Evolutionary conservation across 2,329 filamentous ascomycete species (phyloP), one percentile per base, ranked within the genome.

Genomic region (Pleurostoma richardsiae): DNA sequence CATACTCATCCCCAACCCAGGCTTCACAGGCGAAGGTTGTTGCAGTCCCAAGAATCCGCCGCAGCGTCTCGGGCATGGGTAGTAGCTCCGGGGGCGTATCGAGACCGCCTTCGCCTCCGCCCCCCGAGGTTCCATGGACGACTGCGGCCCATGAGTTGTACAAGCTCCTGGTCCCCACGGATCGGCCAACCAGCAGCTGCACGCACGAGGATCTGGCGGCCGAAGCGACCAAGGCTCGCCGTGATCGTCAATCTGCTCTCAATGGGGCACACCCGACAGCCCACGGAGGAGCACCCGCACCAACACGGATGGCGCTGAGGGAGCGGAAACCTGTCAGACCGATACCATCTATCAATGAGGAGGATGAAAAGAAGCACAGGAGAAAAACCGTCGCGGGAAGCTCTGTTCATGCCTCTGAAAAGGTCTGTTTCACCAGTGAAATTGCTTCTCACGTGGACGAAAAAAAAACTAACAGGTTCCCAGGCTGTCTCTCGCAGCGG

Each of bases 1-100:
- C 88, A 2, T 96, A 91, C 65, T 90, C 83, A 3, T 89, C 90
- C 2, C 89, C 91, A 0, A 97, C 92, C 0, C 87, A 92, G 51
- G 88, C 92, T 0, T 97, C 90, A 39, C 82, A 83, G 2, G 89
- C 90, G 28, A 95, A 89, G 65, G 83, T 89, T 8, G 76, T 87
- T 1, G 79, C 86, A 41, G 79, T 85, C 2, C 71, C 82, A 6
- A 86, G 82, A 51, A 71, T 87, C 52, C 77, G 81, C 39, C 77
- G 84, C 29, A 86, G 76, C 52, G 65, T 83, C 29, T 86, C 85
- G 3, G 76, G 76, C 7, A 66, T 80, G 33, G 56, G 62, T 29
- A 60, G 61, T 53, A 63, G 64, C 43, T 62, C 71, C 39, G 45
- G 52, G 11, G 48, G 58, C 10, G 48, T 58, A 27, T 65, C 68